Conservation (phyloP, 78 protist genomes). For the Chrysochromulina parva region DNA sequence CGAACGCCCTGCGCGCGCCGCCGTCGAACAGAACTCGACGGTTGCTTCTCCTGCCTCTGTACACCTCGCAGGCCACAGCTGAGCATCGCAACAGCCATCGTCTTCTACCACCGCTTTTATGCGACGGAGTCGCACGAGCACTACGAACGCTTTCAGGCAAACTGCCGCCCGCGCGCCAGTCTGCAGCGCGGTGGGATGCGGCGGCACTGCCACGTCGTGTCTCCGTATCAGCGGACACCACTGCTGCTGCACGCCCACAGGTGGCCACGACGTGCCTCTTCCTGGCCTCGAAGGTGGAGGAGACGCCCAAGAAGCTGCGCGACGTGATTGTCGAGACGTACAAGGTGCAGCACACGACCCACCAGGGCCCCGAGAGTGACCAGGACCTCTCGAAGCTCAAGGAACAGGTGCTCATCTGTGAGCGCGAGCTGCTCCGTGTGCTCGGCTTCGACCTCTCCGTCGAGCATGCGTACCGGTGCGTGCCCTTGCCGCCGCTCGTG, state of each 20-base stretch:
- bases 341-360: neutral
- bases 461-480: slow-evolving; percentile 71
- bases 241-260: neutral
- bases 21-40: no score
- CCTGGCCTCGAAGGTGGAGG: slow-evolving; percentile 86
- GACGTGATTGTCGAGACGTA: slow-evolving; percentile 55
- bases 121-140: slow-evolving; percentile 61
- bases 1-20: neutral
- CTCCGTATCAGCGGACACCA: neutral
- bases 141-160: slow-evolving; percentile 41
- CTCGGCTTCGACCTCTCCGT: slow-evolving; percentile 64
- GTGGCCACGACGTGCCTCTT: slow-evolving; percentile 75
- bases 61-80: slow-evolving; percentile 68
- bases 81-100: slow-evolving; percentile 80
- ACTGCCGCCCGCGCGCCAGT: neutral
- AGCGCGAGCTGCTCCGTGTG: slow-evolving; percentile 56
- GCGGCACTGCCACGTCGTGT: neutral
- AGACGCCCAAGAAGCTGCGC: slow-evolving; percentile 66
- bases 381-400: slow-evolving; percentile 26
- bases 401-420: slow-evolving; percentile 41
- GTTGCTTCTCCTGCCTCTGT: no score
- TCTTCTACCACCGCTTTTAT: slow-evolving; percentile 85
- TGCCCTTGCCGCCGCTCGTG: no score
- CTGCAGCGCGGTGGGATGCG: neutral
- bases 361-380: slow-evolving; percentile 39